Base-by-base conservation (phyloP, 768 basidiomycete species). In the Rhodotorula babjevae region DNA sequence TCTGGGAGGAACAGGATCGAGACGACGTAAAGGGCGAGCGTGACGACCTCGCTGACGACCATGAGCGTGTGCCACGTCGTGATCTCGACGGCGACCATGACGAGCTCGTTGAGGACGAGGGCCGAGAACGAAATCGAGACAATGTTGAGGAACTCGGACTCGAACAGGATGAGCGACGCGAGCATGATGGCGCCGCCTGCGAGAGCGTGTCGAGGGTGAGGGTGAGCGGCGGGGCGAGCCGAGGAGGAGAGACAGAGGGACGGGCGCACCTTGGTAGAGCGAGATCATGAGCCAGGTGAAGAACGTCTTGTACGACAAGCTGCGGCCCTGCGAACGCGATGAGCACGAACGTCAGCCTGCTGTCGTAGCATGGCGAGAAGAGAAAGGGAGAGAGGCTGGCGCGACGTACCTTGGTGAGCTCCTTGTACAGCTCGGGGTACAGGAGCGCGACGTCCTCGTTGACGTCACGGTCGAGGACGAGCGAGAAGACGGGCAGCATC, bases 1-100 rank as follows among this genome's bases (percentile, higher is more conserved):
- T 93, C 92, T 0, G 94, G 95, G 55, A 99, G 82, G 82, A 99
- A 93, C 0, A 88, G 87, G 74, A 99, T 96, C 79, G 92, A 94
- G 59, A 91, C 84, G 60, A 90, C 87, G 79, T 99, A 99, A 71
- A 99, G 84, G 73, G 89, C 83, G 40, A 95, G 85, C 0, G 96
- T 98, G 47, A 89, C 89, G 49, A 98, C 83, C 80, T 96, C 93
- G 3, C 92, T 89, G 53, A 95, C 83, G 64, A 94, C 86, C 95
- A 98, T 98, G 82, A 96, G 96, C 9, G 87, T 78, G 82, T 99
- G 96, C 95, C 95, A 99, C 73, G 92, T 97, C 7, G 94, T 98
- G 70, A 98, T 93, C 82, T 98, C 94, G 76, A 98, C 81, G 4
- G 94, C 93, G 59, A 98, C 96, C 96, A 98, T 99, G 82, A 98